These are phyloP conservation scores for Nicotiana paniculata DNA, from an alignment of 257 asterid species.

Conservation along the genomic window DNA sequence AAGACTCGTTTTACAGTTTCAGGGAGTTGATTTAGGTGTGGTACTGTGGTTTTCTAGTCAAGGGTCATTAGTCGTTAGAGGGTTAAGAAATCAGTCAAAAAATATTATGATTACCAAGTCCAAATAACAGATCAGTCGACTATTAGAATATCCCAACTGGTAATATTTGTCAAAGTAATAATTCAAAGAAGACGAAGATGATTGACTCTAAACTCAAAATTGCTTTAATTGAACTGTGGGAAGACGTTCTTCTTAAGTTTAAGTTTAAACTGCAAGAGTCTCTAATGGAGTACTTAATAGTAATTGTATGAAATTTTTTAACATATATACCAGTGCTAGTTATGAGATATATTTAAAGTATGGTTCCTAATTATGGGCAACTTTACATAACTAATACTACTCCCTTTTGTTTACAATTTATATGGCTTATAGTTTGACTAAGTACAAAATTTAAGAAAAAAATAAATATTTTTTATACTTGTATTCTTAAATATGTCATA, in stretches of 20 bases:
- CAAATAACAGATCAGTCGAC: background rate
- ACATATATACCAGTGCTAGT: background rate
- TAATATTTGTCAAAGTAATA: background rate
- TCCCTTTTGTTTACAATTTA: too few species aligned
- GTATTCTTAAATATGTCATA: too few species aligned
- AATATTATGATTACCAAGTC: background rate
- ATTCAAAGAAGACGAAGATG: background rate
- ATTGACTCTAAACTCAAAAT: background rate
- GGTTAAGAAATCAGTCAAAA: background rate
- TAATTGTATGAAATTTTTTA: background rate
- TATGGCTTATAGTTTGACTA: too few species aligned
- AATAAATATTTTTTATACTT: too few species aligned
- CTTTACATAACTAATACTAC: too few species aligned
- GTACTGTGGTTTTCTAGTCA: background rate
- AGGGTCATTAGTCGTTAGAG: constrained; percentile 1
- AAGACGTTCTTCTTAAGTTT: background rate
- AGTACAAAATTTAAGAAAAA: too few species aligned
- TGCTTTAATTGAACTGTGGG: background rate
- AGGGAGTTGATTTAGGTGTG: background rate
- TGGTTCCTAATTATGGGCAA: background rate
- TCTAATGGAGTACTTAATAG: background rate
- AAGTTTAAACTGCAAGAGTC: background rate
- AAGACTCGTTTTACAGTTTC: too few species aligned
- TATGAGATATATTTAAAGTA: background rate
- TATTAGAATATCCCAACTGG: background rate